Percentiles rank a stretch among this genome's conserved stretches.
phyloP scores from a whole-genome alignment of 495 filamentous ascomycete species.

The Trichocladium antarcticum region DNA sequence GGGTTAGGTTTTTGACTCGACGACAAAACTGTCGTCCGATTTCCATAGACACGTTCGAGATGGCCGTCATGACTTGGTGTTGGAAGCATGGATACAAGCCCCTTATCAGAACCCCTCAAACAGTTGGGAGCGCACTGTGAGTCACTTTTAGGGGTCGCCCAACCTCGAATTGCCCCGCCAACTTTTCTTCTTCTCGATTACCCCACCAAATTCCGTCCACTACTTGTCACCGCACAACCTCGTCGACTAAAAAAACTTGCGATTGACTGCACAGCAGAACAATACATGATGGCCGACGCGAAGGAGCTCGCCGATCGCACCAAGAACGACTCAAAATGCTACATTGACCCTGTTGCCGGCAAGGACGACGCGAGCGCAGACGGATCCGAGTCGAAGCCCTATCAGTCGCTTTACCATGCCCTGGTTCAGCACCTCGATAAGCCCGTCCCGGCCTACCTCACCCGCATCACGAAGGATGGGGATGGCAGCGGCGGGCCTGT shows the following conservation, averaged over 20 bases:
- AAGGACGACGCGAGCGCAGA: slow-evolving; percentile 52
- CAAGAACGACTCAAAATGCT: slow-evolving; percentile 45
- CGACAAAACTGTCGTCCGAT: too few species aligned
- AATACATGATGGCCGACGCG: slow-evolving; percentile 26
- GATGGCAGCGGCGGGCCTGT: slow-evolving; percentile 30
- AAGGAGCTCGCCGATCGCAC: slow-evolving; percentile 36
- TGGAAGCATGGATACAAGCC: not conserved
- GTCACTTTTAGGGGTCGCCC: slow-evolving; percentile 3
- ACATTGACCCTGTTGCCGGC: slow-evolving; percentile 71
- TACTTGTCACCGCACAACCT: slow-evolving; percentile 8
- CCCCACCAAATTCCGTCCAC: slow-evolving; percentile 10
- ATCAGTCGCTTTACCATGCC: slow-evolving; percentile 68
- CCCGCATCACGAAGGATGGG: slow-evolving; percentile 52
- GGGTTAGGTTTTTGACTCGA: too few species aligned
- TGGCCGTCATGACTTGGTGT: not conserved
- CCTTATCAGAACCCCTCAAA: slow-evolving; percentile 3
- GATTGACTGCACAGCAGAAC: slow-evolving; percentile 9
- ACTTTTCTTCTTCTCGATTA: slow-evolving; percentile 13
- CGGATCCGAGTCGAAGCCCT: slow-evolving; percentile 62
- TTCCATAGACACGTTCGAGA: not conserved
- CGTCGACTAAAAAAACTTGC: slow-evolving; percentile 2
- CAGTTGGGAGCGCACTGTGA: slow-evolving; percentile 1
- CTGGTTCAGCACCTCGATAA: slow-evolving; percentile 59
- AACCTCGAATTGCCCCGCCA: slow-evolving; percentile 21
- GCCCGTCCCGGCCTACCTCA: slow-evolving; percentile 50